Conservation (phyloP, 345 rosid genomes). For the Odontarrhena argentea region DNA sequence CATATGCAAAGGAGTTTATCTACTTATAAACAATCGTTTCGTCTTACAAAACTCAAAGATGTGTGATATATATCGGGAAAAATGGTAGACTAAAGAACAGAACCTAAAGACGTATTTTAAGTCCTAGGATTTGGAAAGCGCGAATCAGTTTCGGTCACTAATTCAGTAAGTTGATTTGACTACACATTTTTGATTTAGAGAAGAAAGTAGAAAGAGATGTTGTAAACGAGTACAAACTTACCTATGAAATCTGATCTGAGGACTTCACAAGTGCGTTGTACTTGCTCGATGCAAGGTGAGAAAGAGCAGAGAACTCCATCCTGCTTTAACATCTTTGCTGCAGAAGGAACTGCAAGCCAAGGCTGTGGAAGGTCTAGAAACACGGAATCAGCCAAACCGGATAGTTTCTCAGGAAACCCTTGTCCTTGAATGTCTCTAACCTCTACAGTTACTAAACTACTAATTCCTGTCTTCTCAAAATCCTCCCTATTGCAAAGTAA, state of each 20-base stretch:
- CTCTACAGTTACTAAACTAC: constrained; percentile 71
- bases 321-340: constrained; percentile 77
- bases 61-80: neutral
- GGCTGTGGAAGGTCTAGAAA: constrained; percentile 92
- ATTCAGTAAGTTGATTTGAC: constrained; percentile 3
- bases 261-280: constrained; percentile 82
- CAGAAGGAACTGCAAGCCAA: constrained; percentile 79
- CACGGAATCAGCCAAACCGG: constrained; percentile 65
- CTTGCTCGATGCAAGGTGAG: constrained; percentile 98
- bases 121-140: constrained; percentile 2
- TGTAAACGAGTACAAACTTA: constrained; percentile 32
- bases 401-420: constrained; percentile 78
- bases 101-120: neutral
- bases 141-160: constrained; percentile 1
- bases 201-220: neutral
- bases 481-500: constrained; percentile 61
- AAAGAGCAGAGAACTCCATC: constrained; percentile 86
- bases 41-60: neutral
- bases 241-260: constrained; percentile 74
- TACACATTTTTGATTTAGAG: neutral
- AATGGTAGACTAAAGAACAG: constrained; percentile 5
- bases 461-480: constrained; percentile 76
- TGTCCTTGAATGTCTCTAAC: constrained; percentile 90
- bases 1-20: neutral
- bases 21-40: neutral